Evolutionary conservation across 305 asterid genomes (phyloP).

Genomic region (Solanum hybrid): DNA sequence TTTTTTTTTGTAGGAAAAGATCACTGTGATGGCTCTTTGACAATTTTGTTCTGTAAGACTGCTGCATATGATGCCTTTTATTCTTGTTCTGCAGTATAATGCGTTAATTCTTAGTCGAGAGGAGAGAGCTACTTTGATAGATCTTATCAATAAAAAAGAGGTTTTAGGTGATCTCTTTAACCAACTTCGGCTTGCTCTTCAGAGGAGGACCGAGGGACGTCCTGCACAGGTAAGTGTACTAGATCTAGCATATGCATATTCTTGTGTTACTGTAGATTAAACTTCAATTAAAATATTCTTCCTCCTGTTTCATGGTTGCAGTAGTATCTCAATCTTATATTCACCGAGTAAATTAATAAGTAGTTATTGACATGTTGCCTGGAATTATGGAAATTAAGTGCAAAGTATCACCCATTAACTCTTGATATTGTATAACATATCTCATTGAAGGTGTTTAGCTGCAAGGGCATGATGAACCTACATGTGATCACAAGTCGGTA

Average conservation of each 20-base stretch:
- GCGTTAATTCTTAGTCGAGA: conserved; percentile 59
- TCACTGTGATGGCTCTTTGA: not conserved
- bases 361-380: not conserved
- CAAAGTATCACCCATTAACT: not conserved
- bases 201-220: conserved; percentile 64
- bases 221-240: conserved; percentile 69
- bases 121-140: conserved; percentile 60
- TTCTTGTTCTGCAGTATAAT: conserved; percentile 53
- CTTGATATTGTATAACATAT: not conserved
- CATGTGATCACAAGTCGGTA: too few relatives aligned
- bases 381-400: not conserved
- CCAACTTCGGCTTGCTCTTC: conserved; percentile 90
- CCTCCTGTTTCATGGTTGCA: not conserved
- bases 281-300: not conserved
- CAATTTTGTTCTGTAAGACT: not conserved
- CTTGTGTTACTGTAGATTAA: not conserved
- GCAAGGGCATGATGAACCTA: too few relatives aligned
- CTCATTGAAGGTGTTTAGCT: not conserved
- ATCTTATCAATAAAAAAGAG: conserved; percentile 83
- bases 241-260: not conserved
- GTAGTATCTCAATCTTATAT: not conserved
- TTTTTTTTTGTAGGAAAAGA: too few relatives aligned
- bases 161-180: conserved; percentile 84
- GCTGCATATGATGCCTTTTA: conserved; percentile 3
- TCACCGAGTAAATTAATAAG: not conserved